These are phyloP conservation scores for Trametes sanguinea DNA, from an alignment of 768 basidiomycete species.

Conservation along the genomic window DNA sequence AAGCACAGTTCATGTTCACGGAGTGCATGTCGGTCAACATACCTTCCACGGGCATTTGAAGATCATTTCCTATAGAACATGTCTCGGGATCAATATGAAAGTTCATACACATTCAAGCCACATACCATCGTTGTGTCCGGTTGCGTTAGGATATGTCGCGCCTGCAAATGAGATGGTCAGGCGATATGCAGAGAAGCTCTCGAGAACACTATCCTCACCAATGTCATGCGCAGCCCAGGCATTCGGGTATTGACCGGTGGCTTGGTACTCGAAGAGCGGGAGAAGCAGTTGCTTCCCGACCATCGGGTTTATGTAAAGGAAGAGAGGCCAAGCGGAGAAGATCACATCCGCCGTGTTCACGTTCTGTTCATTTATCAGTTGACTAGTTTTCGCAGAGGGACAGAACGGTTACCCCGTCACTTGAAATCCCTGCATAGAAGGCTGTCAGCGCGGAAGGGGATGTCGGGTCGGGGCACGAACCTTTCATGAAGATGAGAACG, in stretches of 20 bases:
- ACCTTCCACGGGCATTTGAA: constrained; percentile 37
- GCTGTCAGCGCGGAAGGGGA: neutral
- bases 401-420: constrained; percentile 34
- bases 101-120: neutral
- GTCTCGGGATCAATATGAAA: neutral
- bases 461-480: constrained; percentile 13
- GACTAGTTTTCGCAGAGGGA: neutral
- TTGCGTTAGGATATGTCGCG: constrained; percentile 40
- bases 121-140: constrained; percentile 44
- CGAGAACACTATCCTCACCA: constrained; percentile 36
- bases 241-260: constrained; percentile 64
- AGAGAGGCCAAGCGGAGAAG: constrained; percentile 35
- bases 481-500: constrained; percentile 40
- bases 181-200: too few relatives aligned
- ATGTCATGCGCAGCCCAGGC: constrained; percentile 66
- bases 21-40: neutral
- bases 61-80: constrained; percentile 30
- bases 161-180: constrained; percentile 20
- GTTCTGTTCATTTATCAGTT: constrained; percentile 23
- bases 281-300: constrained; percentile 54
- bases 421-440: constrained; percentile 33
- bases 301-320: constrained; percentile 35
- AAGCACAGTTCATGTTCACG: neutral
- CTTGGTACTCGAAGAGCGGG: constrained; percentile 66
- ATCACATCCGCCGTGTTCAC: constrained; percentile 40